Evolutionary conservation across 2,329 filamentous ascomycete genomes (phyloP), one percentile per base, ranked within the genome.

Genomic region (Didymella keratinophila): DNA sequence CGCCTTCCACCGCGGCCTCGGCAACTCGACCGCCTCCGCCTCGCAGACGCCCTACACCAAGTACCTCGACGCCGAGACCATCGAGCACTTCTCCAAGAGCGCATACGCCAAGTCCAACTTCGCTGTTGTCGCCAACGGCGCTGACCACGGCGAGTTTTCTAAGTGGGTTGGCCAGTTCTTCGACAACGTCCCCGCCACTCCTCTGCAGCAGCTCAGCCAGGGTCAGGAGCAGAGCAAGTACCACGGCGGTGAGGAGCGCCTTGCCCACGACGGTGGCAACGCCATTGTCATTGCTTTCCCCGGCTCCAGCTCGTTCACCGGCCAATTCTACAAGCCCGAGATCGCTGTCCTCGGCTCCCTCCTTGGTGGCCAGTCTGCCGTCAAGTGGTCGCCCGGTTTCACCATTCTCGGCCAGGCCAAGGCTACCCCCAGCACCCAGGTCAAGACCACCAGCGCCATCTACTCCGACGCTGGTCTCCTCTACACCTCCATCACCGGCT

Each of bases 121-220:
- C 70, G 92, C 94, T 62, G 83, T 99, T 64, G 89, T 98, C 66
- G 92, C 91, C 72, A 96, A 96, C 72, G 95, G 95, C 66, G 89
- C 93, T 65, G 88, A 89, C 68, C 84, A 92, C 67, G 82, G 84
- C 57, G 87, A 91, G 63, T 83, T 98, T 67, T 85, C 86, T 73
- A 96, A 95, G 82, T 98, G 94, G 93, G 89, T 96, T 64, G 87
- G 88, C 74, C 88, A 96, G 76, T 97, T 97, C 86, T 98, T 99
- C 85, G 87, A 88, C 77, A 83, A 85, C 60, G 83, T 90, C 48
- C 85, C 89, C 82, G 68, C 73, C 74, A 50, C 69, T 71, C 66
- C 73, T 73, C 21, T 68, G 70, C 78, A 83, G 64, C 76, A 78
- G 80, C 55, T 61, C 43, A 68, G 80, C 39, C 80, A 90, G 64